A percentile compares a stretch with the other conserved stretches of the same genome.
These are phyloP conservation scores for Choiromyces venosus DNA, from an alignment of 495 filamentous ascomycete species.

Conservation along the genomic window DNA sequence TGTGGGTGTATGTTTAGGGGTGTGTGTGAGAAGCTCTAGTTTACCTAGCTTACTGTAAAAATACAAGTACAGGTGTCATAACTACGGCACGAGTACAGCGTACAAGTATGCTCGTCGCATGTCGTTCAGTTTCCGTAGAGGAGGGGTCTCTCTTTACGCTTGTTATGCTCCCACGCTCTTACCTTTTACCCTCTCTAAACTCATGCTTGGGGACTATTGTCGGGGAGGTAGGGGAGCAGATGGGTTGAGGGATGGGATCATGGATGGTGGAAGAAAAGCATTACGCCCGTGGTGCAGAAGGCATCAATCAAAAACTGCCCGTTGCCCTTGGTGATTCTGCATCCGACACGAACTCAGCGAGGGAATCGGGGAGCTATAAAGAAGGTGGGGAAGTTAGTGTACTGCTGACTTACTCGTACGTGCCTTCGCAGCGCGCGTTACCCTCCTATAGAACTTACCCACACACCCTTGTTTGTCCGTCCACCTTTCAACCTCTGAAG, in stretches of 20 bases:
- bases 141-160: not conserved
- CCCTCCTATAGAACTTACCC: slow-evolving; percentile 7
- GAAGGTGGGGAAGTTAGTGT: slow-evolving; percentile 18
- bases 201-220: not conserved
- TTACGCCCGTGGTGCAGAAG: not conserved
- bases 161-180: not conserved
- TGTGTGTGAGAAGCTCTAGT: not conserved
- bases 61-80: not conserved
- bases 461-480: not conserved
- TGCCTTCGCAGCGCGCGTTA: slow-evolving; percentile 14
- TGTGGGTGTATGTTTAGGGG: not conserved
- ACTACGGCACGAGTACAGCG: no score
- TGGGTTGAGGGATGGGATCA: not conserved
- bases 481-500: not conserved
- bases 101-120: not conserved
- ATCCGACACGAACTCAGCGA: not conserved
- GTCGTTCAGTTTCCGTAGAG: not conserved
- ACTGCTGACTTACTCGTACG: slow-evolving; percentile 33
- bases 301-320: not conserved
- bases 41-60: not conserved
- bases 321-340: slow-evolving; percentile 4
- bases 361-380: not conserved
- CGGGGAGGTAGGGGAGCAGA: not conserved
- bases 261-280: not conserved
- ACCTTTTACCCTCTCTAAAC: not conserved